Conservation (phyloP, 495 filamentous ascomycete genomes). For the Penicillium verhagenii region DNA sequence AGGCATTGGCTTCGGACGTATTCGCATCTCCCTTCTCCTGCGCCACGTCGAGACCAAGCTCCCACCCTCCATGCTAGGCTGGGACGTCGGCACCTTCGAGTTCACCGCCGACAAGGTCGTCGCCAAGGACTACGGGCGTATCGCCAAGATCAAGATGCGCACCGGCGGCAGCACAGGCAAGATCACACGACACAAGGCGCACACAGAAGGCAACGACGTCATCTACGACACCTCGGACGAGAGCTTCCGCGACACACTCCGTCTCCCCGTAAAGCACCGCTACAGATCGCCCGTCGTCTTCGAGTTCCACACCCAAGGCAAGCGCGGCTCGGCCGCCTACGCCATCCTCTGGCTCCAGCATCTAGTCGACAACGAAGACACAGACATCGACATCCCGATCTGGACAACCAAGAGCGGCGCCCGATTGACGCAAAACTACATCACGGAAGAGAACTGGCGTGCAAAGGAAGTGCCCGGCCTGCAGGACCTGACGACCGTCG, state of each 20-base stretch:
- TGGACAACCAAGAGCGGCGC: slow-evolving; percentile 73
- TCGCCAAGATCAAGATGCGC: slow-evolving; percentile 67
- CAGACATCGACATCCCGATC: slow-evolving; percentile 77
- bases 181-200: slow-evolving; percentile 56
- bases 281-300: slow-evolving; percentile 88
- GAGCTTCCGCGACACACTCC: slow-evolving; percentile 55
- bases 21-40: slow-evolving; percentile 87
- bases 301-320: slow-evolving; percentile 70
- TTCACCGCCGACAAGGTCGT: slow-evolving; percentile 68
- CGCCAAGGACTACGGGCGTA: slow-evolving; percentile 55
- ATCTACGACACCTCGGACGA: slow-evolving; percentile 66
- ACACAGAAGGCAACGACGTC: slow-evolving; percentile 59
- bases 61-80: slow-evolving; percentile 79
- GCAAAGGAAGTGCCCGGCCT: slow-evolving; percentile 60
- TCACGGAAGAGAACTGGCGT: slow-evolving; percentile 67
- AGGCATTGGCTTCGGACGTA: slow-evolving; percentile 76
- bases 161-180: slow-evolving; percentile 82
- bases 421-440: slow-evolving; percentile 85
- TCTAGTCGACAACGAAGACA: slow-evolving; percentile 73
- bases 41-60: slow-evolving; percentile 80
- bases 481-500: slow-evolving; percentile 73
- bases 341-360: slow-evolving; percentile 84
- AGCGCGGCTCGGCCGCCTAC: slow-evolving; percentile 69
- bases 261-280: slow-evolving; percentile 82
- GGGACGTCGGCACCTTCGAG: slow-evolving; percentile 92